These are phyloP conservation scores for Glycine tomentella DNA, from an alignment of 306 rosid species.

Conservation along the genomic window DNA sequence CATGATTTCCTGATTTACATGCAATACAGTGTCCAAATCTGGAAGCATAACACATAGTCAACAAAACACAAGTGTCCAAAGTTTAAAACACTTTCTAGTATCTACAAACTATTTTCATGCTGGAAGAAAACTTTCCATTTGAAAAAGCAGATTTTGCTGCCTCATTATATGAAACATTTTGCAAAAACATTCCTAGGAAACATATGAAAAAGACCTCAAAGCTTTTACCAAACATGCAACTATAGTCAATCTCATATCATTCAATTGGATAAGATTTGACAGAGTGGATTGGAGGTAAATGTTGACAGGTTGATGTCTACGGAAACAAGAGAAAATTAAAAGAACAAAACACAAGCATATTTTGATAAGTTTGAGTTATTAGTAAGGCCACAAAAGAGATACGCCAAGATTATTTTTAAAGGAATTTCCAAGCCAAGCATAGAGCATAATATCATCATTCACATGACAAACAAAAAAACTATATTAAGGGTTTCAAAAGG, in stretches of 20 bases:
- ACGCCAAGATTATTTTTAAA: background rate
- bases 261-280: too few relatives aligned
- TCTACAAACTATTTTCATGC: background rate
- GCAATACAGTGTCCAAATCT: constrained; percentile 48
- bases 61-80: constrained; percentile 27
- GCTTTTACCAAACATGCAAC: background rate
- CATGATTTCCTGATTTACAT: constrained; percentile 53
- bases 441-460: background rate
- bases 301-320: too few relatives aligned
- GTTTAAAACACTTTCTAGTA: background rate
- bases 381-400: background rate
- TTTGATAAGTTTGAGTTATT: constrained; percentile 15
- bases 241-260: constrained; percentile 16
- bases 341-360: background rate
- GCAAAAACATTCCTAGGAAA: constrained; percentile 13
- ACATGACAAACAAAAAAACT: too few relatives aligned
- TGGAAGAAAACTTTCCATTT: background rate
- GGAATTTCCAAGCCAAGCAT: constrained; percentile 2
- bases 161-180: background rate
- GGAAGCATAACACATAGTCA: constrained; percentile 48
- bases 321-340: background rate
- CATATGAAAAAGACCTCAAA: too few relatives aligned
- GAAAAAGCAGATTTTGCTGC: background rate
- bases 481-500: background rate
- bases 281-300: too few relatives aligned